These are phyloP conservation scores for Kuraishia floccosa DNA, from an alignment of 805 yeast species.

Conservation along the genomic window DNA sequence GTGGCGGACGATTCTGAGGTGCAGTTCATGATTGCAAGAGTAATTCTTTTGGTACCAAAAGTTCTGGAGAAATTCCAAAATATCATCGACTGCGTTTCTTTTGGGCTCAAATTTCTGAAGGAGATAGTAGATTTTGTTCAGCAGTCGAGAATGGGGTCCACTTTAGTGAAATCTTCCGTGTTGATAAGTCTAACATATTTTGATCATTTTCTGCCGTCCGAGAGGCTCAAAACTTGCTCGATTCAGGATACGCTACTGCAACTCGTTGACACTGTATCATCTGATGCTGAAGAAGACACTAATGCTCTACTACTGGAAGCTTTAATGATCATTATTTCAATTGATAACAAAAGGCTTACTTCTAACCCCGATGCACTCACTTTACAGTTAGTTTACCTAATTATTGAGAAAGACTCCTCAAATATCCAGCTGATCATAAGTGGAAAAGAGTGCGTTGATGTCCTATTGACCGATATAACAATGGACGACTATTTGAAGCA, in stretches of 20 bases:
- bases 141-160: conserved; percentile 10
- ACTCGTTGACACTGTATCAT: conserved; percentile 32
- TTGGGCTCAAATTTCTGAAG: conserved; percentile 14
- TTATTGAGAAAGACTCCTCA: conserved; percentile 65
- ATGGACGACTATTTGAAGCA: conserved; percentile 30
- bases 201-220: conserved; percentile 12
- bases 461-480: conserved; percentile 38
- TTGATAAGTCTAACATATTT: conserved; percentile 45
- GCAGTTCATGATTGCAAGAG: conserved; percentile 34
- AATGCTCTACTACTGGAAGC: conserved; percentile 65
- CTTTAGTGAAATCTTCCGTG: conserved; percentile 15
- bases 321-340: conserved; percentile 42
- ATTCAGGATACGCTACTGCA: conserved; percentile 17
- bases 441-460: conserved; percentile 57
- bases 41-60: conserved; percentile 42
- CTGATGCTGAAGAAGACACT: conserved; percentile 71
- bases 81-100: conserved; percentile 6
- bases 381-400: conserved; percentile 44
- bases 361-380: conserved; percentile 19
- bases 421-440: conserved; percentile 61
- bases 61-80: conserved; percentile 40
- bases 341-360: conserved; percentile 24
- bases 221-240: conserved; percentile 10
- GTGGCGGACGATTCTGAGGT: conserved; percentile 8
- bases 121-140: conserved; percentile 6